Conservation (phyloP, 2,329 filamentous ascomycete genomes). For the Ophiocordyceps camponoti-floridani region DNA sequence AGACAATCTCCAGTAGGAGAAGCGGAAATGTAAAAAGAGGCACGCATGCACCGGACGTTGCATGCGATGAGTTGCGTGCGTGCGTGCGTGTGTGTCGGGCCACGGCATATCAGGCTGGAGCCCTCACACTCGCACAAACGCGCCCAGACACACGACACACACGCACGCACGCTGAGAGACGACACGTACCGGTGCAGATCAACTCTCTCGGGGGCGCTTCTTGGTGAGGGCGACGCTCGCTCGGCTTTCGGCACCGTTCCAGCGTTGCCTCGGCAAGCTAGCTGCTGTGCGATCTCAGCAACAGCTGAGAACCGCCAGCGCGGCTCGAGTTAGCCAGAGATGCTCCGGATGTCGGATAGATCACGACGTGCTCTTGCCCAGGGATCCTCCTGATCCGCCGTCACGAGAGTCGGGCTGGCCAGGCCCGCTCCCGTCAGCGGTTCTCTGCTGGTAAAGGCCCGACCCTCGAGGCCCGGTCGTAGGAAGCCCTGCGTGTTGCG, state of each 20-base stretch:
- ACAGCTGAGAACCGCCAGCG: slow-evolving; percentile 7
- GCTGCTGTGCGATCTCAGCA: slow-evolving; percentile 12
- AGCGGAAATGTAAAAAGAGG: background rate
- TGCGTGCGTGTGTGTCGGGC: background rate
- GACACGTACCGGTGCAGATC: background rate
- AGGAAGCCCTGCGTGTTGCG: slow-evolving; percentile 17
- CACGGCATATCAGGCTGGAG: background rate
- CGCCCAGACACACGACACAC: too few relatives aligned
- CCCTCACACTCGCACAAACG: background rate
- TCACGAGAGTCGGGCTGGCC: slow-evolving; percentile 43
- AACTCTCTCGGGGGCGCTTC: background rate
- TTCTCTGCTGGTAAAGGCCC: slow-evolving; percentile 54
- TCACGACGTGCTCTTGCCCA: slow-evolving; percentile 31
- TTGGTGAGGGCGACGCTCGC: background rate
- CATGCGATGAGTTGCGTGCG: background rate
- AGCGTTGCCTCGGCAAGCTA: background rate
- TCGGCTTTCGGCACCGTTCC: background rate
- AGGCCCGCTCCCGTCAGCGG: slow-evolving; percentile 32
- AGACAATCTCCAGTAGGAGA: background rate
- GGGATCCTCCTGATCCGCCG: slow-evolving; percentile 24
- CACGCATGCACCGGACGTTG: background rate
- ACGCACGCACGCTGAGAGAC: too few relatives aligned
- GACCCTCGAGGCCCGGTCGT: slow-evolving; percentile 28
- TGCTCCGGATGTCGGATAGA: slow-evolving; percentile 19
- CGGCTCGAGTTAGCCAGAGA: slow-evolving; percentile 13